Evolutionary conservation across 2,329 filamentous ascomycete species (phyloP), one percentile per base, ranked within the genome.

Genomic region (Penicillium sp.): DNA sequence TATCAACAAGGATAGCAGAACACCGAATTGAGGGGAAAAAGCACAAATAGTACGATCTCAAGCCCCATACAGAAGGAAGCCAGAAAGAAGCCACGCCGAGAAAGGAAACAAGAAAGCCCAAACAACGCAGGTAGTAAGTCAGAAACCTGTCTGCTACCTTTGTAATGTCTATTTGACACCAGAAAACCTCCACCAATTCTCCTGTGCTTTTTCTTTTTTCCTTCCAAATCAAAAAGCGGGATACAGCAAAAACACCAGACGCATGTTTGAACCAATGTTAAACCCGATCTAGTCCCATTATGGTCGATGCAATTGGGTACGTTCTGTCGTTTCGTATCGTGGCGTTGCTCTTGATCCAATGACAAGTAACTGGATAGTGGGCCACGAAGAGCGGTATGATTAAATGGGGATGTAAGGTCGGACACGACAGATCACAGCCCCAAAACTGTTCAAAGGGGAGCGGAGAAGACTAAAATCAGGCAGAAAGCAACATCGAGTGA

Each of bases 1-100:
- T 74, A 73, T 74, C 65, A 70, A 66, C 65, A 67, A 61, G 59
- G 54, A 69, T 62, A 58, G 54, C 54, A 68, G 51, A 64, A 23
- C 26, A 51, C 52, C 58, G 53, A 62, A 41, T 19, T 31, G 21
- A n/a, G 68, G 53, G 62, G 15, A 2, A 35, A 41, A 55, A 60
- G 26, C 55, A 63, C 38, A 41, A 41, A 62, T 60, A 63, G 35
- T 52, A 61, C 51, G 56, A 65, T 52, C 8, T 58, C 44, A 46
- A 48, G 45, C 54, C 46, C 29, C 55, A 63, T 46, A 61, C 26
- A 26, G 26, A 26, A 21, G 44, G 47, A 38, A 63, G 60, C 17
- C 30, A n/a, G 21, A 47, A 62, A 54, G 17, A 57, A 56, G 46
- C 23, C n/a, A 54, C 26, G 17, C 19, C 23, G n/a, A 45, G 35